These are phyloP conservation scores for Monascus purpureus DNA, from an alignment of 495 filamentous ascomycete species.

Conservation along the genomic window DNA sequence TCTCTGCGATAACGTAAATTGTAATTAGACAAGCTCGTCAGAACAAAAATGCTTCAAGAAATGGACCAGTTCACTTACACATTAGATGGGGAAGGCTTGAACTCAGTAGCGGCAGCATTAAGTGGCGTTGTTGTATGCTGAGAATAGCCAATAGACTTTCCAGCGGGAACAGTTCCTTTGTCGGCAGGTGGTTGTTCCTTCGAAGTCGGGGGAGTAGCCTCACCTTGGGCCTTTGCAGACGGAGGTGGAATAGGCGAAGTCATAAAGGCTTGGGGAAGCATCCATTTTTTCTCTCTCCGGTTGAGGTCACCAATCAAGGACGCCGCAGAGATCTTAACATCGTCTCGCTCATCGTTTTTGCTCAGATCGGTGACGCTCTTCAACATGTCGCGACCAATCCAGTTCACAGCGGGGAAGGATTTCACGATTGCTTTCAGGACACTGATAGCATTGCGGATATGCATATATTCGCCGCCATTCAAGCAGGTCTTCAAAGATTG, in stretches of 20 bases:
- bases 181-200: conserved; percentile 9
- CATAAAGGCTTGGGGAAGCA: conserved; percentile 69
- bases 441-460: conserved; percentile 89
- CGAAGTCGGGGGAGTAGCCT: conserved; percentile 15
- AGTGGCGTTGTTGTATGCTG: conserved; percentile 17
- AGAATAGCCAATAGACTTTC: conserved; percentile 6
- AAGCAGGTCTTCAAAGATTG: conserved; percentile 66
- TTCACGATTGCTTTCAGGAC: conserved; percentile 69
- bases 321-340: conserved; percentile 81
- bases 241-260: not conserved
- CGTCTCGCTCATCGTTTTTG: conserved; percentile 62
- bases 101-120: conserved; percentile 35
- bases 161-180: conserved; percentile 6
- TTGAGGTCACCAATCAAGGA: conserved; percentile 73
- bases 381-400: conserved; percentile 63
- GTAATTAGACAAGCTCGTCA: conserved; percentile 8
- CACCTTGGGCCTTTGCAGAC: conserved; percentile 7
- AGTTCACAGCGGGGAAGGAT: conserved; percentile 77
- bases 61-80: conserved; percentile 24
- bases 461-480: conserved; percentile 81
- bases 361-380: conserved; percentile 49
- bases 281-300: conserved; percentile 64
- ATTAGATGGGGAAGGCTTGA: conserved; percentile 22
- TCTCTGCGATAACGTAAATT: conserved; percentile 11
- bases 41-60: not conserved